These are phyloP conservation scores for Rhodotorula sp. DNA, from an alignment of 1,284 basidiomycete species.

Conservation along the genomic window DNA sequence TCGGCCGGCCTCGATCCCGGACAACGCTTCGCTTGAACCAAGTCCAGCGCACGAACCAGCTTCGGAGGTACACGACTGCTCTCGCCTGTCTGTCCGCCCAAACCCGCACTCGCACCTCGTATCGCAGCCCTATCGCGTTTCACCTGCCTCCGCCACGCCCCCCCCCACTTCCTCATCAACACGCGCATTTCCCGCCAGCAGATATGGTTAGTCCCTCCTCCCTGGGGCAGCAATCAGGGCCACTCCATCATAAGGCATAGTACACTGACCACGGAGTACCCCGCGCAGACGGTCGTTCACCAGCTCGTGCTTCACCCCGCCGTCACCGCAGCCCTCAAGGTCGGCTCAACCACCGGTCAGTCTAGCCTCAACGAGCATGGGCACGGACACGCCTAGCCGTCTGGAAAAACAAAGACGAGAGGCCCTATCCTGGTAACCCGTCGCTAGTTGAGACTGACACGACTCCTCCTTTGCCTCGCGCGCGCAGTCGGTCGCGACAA, in stretches of 20 bases:
- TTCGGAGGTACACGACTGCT: too few species aligned
- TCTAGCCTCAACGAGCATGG: background rate
- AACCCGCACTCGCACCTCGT: too few species aligned
- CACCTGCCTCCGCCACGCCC: background rate
- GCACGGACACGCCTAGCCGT: too few species aligned
- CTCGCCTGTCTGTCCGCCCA: too few species aligned
- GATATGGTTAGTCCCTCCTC: too few species aligned
- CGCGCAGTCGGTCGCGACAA: slow-evolving; percentile 75
- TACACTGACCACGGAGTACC: background rate
- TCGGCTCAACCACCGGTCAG: slow-evolving; percentile 66
- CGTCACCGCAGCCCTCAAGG: slow-evolving; percentile 71
- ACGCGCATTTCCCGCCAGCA: background rate
- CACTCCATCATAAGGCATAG: too few species aligned
- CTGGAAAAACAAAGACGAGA: too few species aligned
- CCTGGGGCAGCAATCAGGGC: too few species aligned
- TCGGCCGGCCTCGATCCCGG: too few species aligned
- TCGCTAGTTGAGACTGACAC: background rate
- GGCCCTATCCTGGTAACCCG: too few species aligned
- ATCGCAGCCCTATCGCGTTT: background rate
- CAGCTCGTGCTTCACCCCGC: slow-evolving; percentile 81
- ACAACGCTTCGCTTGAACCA: too few species aligned
- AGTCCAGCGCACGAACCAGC: too few species aligned
- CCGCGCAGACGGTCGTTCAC: slow-evolving; percentile 35
- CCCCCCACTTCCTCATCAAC: slow-evolving; percentile 7
- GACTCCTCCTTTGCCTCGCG: background rate